Evolutionary conservation across 331 rosid genomes (phyloP), one percentile per base, ranked within the genome.

Genomic region (Telfairia occidentalis): DNA sequence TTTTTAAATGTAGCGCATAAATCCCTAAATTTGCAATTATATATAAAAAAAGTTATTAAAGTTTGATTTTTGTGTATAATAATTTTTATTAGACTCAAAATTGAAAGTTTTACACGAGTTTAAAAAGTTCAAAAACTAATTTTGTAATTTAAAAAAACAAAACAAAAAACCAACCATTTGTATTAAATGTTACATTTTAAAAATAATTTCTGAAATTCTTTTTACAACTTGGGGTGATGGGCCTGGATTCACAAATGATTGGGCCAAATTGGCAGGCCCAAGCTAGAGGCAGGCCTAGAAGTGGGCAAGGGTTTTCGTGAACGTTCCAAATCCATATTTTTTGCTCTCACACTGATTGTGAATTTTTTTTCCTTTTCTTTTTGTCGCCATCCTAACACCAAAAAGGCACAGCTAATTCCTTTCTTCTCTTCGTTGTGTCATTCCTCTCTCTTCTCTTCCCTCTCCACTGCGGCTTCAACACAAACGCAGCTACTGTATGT

Each of bases 281-380:
- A 24, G 2, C 5, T 4, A 28, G 15, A 26, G 16, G 29, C 9
- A 58, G 45, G 26, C 48, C 2, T 2, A 63, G 28, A 3, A 67
- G 19, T 29, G n/a, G 54, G 82, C 55, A 79, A 85, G 89, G 96
- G 89, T 38, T 83, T 87, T 76, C 54, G 0, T 0, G 89, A 86
- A 87, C 55, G 74, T 87, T 87, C 30, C 88, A 28, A 75, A 78
- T 76, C 87, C 87, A 59, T 30, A 16, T 60, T 42, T 50, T 49
- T 16, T 23, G 26, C 15, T 32, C 43, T 29, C 24, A 61, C 38
- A 0, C 18, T 34, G 4, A 5, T 59, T 30, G n/a, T n/a, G n/a
- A n/a, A n/a, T n/a, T n/a, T n/a, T n/a, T n/a, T n/a, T n/a, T n/a
- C n/a, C n/a, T n/a, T n/a, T n/a, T n/a, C n/a, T 16, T 61, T 61